Evolutionary conservation across 139 green algal species (phyloP), one percentile per base, ranked within the genome.

Genomic region (Auxenochlorella protothecoides): DNA sequence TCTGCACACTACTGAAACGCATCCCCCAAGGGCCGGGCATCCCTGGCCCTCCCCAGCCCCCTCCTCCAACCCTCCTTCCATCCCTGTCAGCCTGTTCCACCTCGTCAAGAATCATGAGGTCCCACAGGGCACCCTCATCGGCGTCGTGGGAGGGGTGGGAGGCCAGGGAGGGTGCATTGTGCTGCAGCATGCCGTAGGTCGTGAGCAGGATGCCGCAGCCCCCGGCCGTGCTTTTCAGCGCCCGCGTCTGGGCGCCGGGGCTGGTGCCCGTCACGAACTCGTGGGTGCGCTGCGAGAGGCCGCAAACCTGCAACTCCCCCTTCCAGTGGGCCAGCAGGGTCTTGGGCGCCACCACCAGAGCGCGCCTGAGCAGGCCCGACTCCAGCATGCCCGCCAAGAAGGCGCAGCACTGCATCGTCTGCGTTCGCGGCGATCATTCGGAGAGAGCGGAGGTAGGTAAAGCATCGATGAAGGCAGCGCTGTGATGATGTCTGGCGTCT

Each of bases 131-230:
- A 15, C 77, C 64, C 5, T 87, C 70, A 53, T 87, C 80, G 4
- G 77, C 74, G 55, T 85, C 84, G 66, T 84, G 72, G 6, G 72
- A 68, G 6, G 75, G 66, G n/a, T 75, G 67, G 16, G 7, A 7
- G 2, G 63, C 69, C 68, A 96, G 85, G 65, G 65, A 56, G 11
- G 71, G 74, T 0, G 80, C 71, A 73, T 97, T 96, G 84, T 95
- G 85, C 73, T 80, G 72, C 64, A 94, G 80, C 90, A 96, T 96
- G 60, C 91, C 92, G 74, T 97, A 97, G 4, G 93, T 97, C 5
- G 91, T 96, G 63, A 98, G 78, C 67, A 98, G 76, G 15, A 98
- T 44, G 27, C 27, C 27, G 27, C 27, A 44, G 27, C 27, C 27
- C 27, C 27, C 27, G 1, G 27, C 27, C 27, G 27, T 44, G 27